A percentile compares a stretch with the other conserved stretches of the same genome.
Conservation (phyloP, 2,329 filamentous ascomycete genomes). For the Fusarium longipes region DNA sequence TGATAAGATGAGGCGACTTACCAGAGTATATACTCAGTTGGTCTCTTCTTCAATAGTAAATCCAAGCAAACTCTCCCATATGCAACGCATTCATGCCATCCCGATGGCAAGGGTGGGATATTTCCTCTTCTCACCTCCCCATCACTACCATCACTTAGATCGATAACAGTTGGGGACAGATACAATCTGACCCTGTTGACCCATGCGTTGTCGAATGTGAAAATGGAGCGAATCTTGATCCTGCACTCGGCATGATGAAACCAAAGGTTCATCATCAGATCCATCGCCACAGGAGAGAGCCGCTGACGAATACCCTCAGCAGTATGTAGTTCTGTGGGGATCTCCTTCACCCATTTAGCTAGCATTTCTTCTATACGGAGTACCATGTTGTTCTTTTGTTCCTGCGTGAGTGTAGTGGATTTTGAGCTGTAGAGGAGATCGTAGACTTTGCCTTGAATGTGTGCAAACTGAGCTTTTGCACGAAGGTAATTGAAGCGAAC, state of each 20-base stretch:
- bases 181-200: constrained; percentile 29
- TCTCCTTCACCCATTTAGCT: constrained; percentile 24
- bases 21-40: constrained; percentile 36
- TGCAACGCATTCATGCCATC: constrained; percentile 35
- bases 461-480: constrained; percentile 26
- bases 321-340: constrained; percentile 14
- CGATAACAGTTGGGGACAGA: constrained; percentile 27
- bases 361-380: constrained; percentile 19
- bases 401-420: neutral
- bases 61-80: constrained; percentile 27
- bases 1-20: neutral
- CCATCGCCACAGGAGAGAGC: neutral
- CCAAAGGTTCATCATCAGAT: constrained; percentile 25
- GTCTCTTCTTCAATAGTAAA: neutral
- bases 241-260: constrained; percentile 35
- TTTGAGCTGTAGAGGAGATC: constrained; percentile 33
- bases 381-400: neutral
- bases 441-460: constrained; percentile 37
- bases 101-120: constrained; percentile 27
- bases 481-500: constrained; percentile 32
- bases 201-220: constrained; percentile 37
- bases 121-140: constrained; percentile 15
- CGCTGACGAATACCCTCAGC: neutral
- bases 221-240: constrained; percentile 31
- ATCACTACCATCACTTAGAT: constrained; percentile 23